Percentiles rank a stretch among this genome's conserved stretches.
These are phyloP conservation scores for Thecaphora frezii DNA, from an alignment of 1,284 basidiomycete genomes.

Conservation along the genomic window DNA sequence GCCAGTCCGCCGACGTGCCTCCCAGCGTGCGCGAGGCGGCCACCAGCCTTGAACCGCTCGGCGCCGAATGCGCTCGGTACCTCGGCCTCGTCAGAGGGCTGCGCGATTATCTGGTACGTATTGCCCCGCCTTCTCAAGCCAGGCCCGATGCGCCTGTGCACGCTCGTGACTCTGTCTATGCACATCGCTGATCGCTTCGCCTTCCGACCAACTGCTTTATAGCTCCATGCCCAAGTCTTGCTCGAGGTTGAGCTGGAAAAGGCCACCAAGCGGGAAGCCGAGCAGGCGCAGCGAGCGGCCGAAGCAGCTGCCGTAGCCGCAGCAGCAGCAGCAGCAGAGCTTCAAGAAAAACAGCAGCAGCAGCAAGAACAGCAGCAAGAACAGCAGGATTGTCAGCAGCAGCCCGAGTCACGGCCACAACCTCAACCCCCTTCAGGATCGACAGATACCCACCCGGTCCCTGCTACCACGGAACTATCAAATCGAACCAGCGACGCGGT, in stretches of 20 bases:
- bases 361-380: constrained; percentile 17
- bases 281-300: constrained; percentile 11
- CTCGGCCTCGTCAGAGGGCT: constrained; percentile 25
- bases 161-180: no score
- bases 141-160: no score
- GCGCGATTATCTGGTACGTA: constrained; percentile 16
- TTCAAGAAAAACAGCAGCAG: constrained; percentile 6
- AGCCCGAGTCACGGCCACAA: no score
- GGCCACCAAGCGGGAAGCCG: constrained; percentile 25
- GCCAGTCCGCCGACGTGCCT: constrained; percentile 4
- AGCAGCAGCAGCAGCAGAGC: neutral
- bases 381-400: no score
- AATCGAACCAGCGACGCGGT: no score
- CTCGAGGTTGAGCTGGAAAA: constrained; percentile 35
- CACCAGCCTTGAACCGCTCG: constrained; percentile 19
- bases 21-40: constrained; percentile 7
- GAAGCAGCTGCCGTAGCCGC: neutral
- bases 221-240: constrained; percentile 29
- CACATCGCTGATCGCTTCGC: no score
- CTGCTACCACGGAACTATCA: no score
- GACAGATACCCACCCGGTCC: no score
- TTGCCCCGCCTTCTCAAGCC: no score
- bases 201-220: neutral
- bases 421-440: no score
- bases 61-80: constrained; percentile 25